A percentile compares a stretch with the other conserved stretches of the same genome.
Conservation (phyloP, 805 yeast genomes). For the Cyberlindnera mycetangii region DNA sequence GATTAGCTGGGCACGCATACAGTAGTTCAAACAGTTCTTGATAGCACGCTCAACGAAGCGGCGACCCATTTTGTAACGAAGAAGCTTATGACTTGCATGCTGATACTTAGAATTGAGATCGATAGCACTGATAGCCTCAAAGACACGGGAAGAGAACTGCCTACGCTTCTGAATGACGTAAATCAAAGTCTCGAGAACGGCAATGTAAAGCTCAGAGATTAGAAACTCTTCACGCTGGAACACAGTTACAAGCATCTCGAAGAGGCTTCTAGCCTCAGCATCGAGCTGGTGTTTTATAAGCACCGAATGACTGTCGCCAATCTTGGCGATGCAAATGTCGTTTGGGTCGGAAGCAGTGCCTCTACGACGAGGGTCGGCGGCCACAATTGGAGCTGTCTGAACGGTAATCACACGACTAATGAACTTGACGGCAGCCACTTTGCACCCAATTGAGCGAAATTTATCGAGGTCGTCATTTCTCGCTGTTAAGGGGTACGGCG, state of each 20-base stretch:
- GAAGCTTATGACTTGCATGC: slow-evolving; percentile 35
- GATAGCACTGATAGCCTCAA: slow-evolving; percentile 57
- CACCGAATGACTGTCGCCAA: slow-evolving; percentile 55
- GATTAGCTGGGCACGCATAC: slow-evolving; percentile 35
- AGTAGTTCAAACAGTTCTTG: slow-evolving; percentile 41
- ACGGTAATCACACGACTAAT: slow-evolving; percentile 56
- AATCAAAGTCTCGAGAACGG: slow-evolving; percentile 63
- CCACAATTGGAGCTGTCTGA: slow-evolving; percentile 42
- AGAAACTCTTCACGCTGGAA: slow-evolving; percentile 54
- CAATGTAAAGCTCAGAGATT: slow-evolving; percentile 59
- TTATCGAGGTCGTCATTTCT: slow-evolving; percentile 26
- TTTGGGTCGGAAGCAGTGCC: slow-evolving; percentile 12
- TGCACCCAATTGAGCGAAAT: slow-evolving; percentile 52
- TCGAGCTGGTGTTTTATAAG: slow-evolving; percentile 54
- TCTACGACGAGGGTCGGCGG: slow-evolving; percentile 27
- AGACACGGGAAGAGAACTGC: slow-evolving; percentile 52
- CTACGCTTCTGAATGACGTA: slow-evolving; percentile 66
- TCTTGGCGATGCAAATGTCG: slow-evolving; percentile 23
- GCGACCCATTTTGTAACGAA: slow-evolving; percentile 49
- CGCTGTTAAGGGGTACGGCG: slow-evolving; percentile 50
- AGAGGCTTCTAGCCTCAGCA: slow-evolving; percentile 64
- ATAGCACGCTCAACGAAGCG: slow-evolving; percentile 63
- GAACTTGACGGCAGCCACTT: slow-evolving; percentile 70
- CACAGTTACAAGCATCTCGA: slow-evolving; percentile 61
- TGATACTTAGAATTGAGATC: slow-evolving; percentile 57